phyloP scores from a whole-genome alignment of 495 filamentous ascomycete genomes.

The Penicillium manginii region DNA sequence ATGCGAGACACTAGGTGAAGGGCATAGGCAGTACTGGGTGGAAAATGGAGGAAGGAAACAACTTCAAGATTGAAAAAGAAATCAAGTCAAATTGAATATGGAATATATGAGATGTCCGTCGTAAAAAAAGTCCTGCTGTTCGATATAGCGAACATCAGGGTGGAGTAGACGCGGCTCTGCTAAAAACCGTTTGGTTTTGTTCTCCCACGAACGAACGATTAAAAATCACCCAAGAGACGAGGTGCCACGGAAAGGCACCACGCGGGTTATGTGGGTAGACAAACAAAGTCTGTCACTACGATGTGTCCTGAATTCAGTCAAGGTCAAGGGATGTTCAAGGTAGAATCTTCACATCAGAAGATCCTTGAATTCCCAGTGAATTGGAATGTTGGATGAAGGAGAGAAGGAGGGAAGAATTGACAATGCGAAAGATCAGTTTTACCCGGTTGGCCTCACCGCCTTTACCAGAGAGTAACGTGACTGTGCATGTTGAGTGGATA shows the following conservation, averaged over 20 bases:
- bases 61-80: neutral
- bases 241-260: constrained; percentile 46
- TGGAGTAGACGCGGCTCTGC: constrained; percentile 61
- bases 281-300: neutral
- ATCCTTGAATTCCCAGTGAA: neutral
- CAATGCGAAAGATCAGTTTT: neutral
- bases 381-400: neutral
- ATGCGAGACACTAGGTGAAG: too few relatives aligned
- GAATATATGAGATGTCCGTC: constrained; percentile 46
- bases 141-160: constrained; percentile 51
- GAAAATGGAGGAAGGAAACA: neutral
- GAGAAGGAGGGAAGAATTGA: neutral
- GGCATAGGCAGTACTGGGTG: too few relatives aligned
- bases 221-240: constrained; percentile 45
- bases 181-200: constrained; percentile 60
- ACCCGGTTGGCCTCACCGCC: neutral
- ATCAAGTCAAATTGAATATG: neutral
- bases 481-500: neutral
- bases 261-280: constrained; percentile 46
- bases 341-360: neutral
- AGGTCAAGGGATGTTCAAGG: neutral
- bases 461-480: constrained; percentile 16
- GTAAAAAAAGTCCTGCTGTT: constrained; percentile 56
- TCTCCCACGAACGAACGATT: constrained; percentile 59
- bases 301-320: neutral